These are phyloP conservation scores for Rhynchospora pubera DNA, from an alignment of 176 grass and related monocot species.

Conservation along the genomic window DNA sequence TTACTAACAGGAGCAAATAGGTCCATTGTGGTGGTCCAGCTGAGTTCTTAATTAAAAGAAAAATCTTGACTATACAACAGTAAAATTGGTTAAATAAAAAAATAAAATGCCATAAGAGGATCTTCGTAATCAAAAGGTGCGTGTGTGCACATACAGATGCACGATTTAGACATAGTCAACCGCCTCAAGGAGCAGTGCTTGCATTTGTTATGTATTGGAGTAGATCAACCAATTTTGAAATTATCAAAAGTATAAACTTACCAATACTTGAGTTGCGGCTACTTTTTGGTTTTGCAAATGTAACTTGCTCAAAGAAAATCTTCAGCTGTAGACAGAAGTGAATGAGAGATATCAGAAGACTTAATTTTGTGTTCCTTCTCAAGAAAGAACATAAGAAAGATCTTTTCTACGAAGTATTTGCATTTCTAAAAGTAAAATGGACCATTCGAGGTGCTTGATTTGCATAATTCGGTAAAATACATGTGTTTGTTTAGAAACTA, in stretches of 20 bases:
- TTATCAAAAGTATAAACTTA: background rate
- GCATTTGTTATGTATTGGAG: background rate
- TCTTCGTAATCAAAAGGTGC: background rate
- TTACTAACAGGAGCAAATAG: background rate
- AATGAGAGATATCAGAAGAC: background rate
- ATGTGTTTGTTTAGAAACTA: background rate
- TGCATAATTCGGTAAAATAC: background rate
- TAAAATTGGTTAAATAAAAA: background rate
- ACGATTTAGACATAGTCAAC: background rate
- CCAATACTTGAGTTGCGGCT: conserved; percentile 93
- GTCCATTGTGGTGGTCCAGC: background rate
- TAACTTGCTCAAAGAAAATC: conserved; percentile 87
- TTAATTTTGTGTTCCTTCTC: background rate
- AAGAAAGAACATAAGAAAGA: background rate
- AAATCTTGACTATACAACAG: background rate
- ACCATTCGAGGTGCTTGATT: background rate
- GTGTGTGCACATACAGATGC: background rate
- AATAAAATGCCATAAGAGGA: background rate
- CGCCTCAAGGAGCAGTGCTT: background rate
- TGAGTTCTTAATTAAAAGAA: background rate
- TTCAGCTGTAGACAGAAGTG: conserved; percentile 49
- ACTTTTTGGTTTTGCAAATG: conserved; percentile 85
- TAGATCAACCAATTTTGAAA: background rate
- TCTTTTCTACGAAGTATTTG: background rate
- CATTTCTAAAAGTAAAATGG: background rate